Conservation (phyloP, 2,329 filamentous ascomycete genomes). For the Fusarium citri region DNA sequence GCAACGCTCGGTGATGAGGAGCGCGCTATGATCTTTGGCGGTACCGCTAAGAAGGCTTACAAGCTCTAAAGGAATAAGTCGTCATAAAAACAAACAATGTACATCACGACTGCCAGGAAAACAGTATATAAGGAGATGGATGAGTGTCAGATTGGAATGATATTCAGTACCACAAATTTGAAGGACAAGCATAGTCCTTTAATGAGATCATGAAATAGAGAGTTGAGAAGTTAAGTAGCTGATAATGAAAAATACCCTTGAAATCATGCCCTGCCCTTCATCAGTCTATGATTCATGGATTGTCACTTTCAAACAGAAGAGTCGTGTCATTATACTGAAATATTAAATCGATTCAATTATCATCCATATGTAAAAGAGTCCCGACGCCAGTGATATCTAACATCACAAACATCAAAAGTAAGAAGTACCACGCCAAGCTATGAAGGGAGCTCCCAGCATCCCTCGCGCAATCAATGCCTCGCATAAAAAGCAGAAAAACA, state of each 20-base stretch:
- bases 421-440: conserved; percentile 30
- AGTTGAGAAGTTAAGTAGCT: conserved; percentile 3
- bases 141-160: neutral
- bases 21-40: conserved; percentile 75
- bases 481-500: conserved; percentile 31
- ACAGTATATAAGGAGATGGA: neutral
- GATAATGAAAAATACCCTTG: conserved; percentile 23
- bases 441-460: conserved; percentile 13
- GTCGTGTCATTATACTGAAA: neutral
- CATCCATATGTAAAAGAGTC: conserved; percentile 21
- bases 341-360: conserved; percentile 26
- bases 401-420: conserved; percentile 26
- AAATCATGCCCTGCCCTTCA: neutral
- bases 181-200: neutral
- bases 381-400: conserved; percentile 24
- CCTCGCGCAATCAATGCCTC: conserved; percentile 30
- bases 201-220: conserved; percentile 6
- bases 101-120: neutral
- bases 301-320: neutral
- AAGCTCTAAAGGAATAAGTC: conserved; percentile 52
- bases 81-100: neutral
- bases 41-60: conserved; percentile 80
- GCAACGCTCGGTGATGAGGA: conserved; percentile 70
- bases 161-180: neutral
- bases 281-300: neutral